Base-by-base conservation (phyloP, 768 basidiomycete genomes). In the Amanita pseudoporphyria region DNA sequence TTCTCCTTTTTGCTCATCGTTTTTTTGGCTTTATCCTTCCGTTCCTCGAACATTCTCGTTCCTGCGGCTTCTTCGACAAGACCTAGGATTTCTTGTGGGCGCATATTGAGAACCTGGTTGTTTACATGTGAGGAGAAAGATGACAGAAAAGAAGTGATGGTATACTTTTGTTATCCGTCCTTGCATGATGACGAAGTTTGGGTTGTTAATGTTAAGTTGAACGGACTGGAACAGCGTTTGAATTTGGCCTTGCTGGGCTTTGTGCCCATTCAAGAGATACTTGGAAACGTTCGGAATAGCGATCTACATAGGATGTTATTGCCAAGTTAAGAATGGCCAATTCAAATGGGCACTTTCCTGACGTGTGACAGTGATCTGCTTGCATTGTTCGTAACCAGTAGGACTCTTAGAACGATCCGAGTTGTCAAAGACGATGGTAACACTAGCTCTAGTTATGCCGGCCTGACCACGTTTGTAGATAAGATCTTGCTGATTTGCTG, bases 381-480 rank as follows among this genome's bases (percentile, higher is more conserved):
- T 78, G 50, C 69, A 80, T 32, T 83, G 74, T 60, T 90, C 84
- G 31, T 85, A 77, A 2, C 92, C 94, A 1, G 82, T 74, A 0
- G 94, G 96, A 56, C 87, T 88, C 52, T 78, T 90, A 18, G 76
- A 73, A 9, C 80, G 74, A 63, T 98, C 94, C 1, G 92, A 88
- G 64, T 99, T 99, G 74, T 98, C 92, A 60, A 99, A 99, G 2
- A 99, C 94, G 59, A 98, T 92, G 26, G 96, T 97, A 3, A 99
- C 96, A 54, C 90, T 94, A 3, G 96, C 96, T 71, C 95, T 94
- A 9, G 90, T 91, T 52, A 98, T 75, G 9, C 96, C 96, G 18
- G 96, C 94, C 65, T 98, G 94, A 0, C 96, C 96, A 32, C 96
- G 87, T 66, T 99, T 99, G 77, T 99, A 99, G 49, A 99, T 97